Percentiles rank a stretch among this genome's conserved stretches.
Conservation (phyloP, 192 early-diverging fungal genomes). For the Coemansia sp. region DNA sequence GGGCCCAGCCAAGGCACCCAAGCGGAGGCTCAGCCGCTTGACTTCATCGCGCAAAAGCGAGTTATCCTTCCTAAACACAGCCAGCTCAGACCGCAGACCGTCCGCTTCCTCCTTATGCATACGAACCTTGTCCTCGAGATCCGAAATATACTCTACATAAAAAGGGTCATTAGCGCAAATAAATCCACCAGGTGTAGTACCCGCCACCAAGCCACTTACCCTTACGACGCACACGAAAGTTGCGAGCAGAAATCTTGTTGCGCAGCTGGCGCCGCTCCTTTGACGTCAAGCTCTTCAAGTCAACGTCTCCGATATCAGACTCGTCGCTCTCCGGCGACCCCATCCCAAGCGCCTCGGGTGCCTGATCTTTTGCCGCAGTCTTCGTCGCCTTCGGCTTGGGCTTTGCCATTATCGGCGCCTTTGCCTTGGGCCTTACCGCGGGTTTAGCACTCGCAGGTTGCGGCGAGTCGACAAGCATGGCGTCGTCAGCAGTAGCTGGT, state of each 20-base stretch:
- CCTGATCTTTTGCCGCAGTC: not conserved
- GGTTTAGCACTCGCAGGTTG: not conserved
- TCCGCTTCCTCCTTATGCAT: conserved; percentile 56
- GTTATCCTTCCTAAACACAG: conserved; percentile 33
- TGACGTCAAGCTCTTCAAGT: conserved; percentile 64
- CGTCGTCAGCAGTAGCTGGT: not conserved
- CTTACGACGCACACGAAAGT: conserved; percentile 82
- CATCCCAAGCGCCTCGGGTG: not conserved
- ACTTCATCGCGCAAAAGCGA: conserved; percentile 43
- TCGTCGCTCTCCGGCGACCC: not conserved
- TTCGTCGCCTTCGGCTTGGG: not conserved
- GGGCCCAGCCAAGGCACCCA: conserved; percentile 12
- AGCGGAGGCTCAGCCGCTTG: conserved; percentile 17
- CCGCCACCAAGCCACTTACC: conserved; percentile 34
- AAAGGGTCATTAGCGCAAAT: conserved; percentile 7
- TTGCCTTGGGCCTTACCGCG: not conserved
- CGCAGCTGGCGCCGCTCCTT: conserved; percentile 80
- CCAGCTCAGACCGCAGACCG: conserved; percentile 49
- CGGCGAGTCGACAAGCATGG: conserved; percentile 29
- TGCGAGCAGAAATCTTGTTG: conserved; percentile 85
- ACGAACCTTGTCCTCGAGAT: conserved; percentile 60
- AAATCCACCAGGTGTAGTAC: not conserved
- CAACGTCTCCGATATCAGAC: conserved; percentile 38
- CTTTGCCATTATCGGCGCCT: not conserved
- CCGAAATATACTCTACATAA: conserved; percentile 58